Conservation (phyloP, 257 asterid genomes). For the Hygrophila difformis region DNA sequence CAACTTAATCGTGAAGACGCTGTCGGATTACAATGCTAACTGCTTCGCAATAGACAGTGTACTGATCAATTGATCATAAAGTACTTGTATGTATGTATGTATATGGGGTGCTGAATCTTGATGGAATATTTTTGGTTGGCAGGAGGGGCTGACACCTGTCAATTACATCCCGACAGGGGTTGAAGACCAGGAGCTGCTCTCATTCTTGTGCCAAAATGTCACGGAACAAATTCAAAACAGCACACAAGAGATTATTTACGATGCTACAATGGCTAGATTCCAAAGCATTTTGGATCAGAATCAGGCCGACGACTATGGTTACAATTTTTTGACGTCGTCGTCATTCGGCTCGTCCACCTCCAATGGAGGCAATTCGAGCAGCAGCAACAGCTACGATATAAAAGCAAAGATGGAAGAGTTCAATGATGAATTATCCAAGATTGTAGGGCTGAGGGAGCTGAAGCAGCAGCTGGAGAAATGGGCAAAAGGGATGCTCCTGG, state of each 20-base stretch:
- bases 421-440: slow-evolving; percentile 49
- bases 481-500: slow-evolving; percentile 90
- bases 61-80: background rate
- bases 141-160: slow-evolving; percentile 71
- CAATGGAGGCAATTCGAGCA: too few species aligned
- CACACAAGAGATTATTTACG: slow-evolving; percentile 7
- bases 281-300: background rate
- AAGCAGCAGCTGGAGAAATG: slow-evolving; percentile 66
- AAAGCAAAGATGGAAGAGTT: slow-evolving; percentile 60
- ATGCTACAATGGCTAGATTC: background rate
- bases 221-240: slow-evolving; percentile 23
- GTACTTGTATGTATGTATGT: background rate
- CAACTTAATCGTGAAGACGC: slow-evolving; percentile 20
- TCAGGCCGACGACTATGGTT: too few species aligned
- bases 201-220: slow-evolving; percentile 29
- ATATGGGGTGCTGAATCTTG: too few species aligned
- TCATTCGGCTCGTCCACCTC: too few species aligned
- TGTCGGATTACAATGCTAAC: slow-evolving; percentile 28
- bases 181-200: slow-evolving; percentile 34
- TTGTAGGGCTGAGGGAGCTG: slow-evolving; percentile 63
- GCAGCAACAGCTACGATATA: too few species aligned
- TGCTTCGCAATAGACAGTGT: slow-evolving; percentile 31
- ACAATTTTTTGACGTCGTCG: too few species aligned
- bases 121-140: slow-evolving; percentile 18
- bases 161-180: slow-evolving; percentile 50